Conservation (phyloP, 306 rosid genomes). For the Arachis hypogaea region DNA sequence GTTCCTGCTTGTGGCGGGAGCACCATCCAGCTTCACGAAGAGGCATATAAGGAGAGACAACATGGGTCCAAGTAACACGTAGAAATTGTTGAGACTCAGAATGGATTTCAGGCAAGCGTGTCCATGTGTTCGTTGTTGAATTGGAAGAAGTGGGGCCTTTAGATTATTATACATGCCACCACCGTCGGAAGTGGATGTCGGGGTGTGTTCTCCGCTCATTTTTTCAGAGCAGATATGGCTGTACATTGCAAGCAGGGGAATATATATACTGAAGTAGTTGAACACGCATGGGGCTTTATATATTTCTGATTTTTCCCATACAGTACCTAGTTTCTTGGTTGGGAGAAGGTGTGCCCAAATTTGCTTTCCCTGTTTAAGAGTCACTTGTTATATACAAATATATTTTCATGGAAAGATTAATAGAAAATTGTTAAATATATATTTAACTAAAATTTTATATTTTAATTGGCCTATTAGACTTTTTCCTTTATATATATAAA, state of each 20-base stretch:
- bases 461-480: too few species aligned
- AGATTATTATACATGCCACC: constrained; percentile 31
- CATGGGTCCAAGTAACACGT: constrained; percentile 56
- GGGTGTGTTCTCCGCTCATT: constrained; percentile 39
- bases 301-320: too few species aligned
- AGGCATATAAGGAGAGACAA: constrained; percentile 49
- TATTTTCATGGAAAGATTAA: too few species aligned
- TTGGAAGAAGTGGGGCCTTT: constrained; percentile 58
- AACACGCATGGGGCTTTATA: too few species aligned
- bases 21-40: constrained; percentile 59
- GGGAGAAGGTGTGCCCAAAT: too few species aligned
- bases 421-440: too few species aligned
- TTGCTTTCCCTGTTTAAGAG: too few species aligned
- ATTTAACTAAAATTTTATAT: too few species aligned
- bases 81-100: constrained; percentile 45
- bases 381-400: too few species aligned
- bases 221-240: neutral
- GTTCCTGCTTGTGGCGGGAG: constrained; percentile 45
- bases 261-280: too few species aligned
- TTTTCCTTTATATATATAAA: too few species aligned
- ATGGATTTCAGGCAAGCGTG: constrained; percentile 36
- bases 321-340: too few species aligned
- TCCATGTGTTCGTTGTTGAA: constrained; percentile 38
- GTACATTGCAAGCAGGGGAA: neutral
- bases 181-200: constrained; percentile 40